Evolutionary conservation across 768 basidiomycete species (phyloP), one percentile per base, ranked within the genome.

Genomic region (Kwoniella dendrophila): DNA sequence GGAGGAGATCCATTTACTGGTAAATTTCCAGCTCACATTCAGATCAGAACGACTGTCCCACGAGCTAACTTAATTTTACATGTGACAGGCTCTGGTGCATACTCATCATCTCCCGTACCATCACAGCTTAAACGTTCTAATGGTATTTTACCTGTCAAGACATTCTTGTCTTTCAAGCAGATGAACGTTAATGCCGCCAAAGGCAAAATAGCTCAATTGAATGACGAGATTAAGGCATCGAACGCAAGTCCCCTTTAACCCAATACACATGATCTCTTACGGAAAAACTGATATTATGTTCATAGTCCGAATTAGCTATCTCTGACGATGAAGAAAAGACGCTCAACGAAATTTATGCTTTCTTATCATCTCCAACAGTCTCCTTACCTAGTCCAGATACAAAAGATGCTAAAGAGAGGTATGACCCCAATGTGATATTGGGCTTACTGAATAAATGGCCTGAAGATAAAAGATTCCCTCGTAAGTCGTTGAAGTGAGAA

Each of bases 161-260:
- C 83, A 38, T 82, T 83, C 43, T 83, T 91, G 20, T 82, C 84
- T n/a, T 95, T 97, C 82, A 90, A 89, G 66, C 90, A 92, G 82
- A 90, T 72, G 56, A 85, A 85, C 51, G 85, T 82, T 62, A 85
- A 85, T 1, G 73, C 73, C 1, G 82, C 81, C 54, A 90, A 90
- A 63, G 85, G 83, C 74, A 88, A 85, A 75, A 77, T 90, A 27
- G 80, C 82, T 0, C 90, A 93, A 57, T 79, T 95, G 27, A 86
- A 83, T 64, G 85, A 85, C 2, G 86, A 89, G 71, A 83, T 93
- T 52, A 82, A 81, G 66, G 86, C 62, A 11, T 34, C 48, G 12
- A 41, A 43, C 10, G 71, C 70, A 36, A 44, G 68, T 40, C 12
- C 18, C 12, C 34, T 32, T 34, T 12, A 22, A 20, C 41, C 22